phyloP scores from a whole-genome alignment of 148 eudicot species.

The Rheum nobile region DNA sequence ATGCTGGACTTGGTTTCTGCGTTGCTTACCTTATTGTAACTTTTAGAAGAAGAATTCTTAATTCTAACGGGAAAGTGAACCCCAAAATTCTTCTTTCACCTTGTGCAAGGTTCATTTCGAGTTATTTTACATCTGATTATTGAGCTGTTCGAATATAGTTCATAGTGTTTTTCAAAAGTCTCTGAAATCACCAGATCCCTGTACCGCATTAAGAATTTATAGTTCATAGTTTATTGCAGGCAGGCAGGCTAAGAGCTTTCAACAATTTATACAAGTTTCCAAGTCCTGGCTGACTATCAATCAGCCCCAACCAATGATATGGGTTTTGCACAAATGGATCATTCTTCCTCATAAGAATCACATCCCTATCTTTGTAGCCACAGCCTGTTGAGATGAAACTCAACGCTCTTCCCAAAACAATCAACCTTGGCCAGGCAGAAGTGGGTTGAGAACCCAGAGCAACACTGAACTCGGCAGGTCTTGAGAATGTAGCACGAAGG shows the following conservation, averaged over 20 bases:
- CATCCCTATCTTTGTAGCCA: slow-evolving; percentile 16
- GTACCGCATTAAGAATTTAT: neutral
- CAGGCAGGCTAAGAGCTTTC: neutral
- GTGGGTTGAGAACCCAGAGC: slow-evolving; percentile 31
- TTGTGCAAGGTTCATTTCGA: no score
- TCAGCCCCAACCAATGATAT: neutral
- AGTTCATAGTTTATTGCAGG: neutral
- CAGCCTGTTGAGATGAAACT: slow-evolving; percentile 15
- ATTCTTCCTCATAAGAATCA: neutral
- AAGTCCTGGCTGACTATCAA: neutral
- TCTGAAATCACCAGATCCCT: neutral
- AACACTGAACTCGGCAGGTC: slow-evolving; percentile 29
- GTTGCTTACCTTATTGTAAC: no score
- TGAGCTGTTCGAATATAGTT: no score
- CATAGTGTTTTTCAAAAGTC: no score
- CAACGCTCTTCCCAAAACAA: slow-evolving; percentile 20
- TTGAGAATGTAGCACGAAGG: slow-evolving; percentile 33
- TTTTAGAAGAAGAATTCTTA: no score
- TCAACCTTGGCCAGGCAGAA: slow-evolving; percentile 33
- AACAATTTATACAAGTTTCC: neutral
- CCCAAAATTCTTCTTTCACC: no score
- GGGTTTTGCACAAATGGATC: neutral
- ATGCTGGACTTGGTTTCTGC: neutral
- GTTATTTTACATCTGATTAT: no score
- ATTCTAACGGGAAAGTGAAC: no score